Base-by-base conservation (phyloP, 2,329 filamentous ascomycete species). In the Biscogniauxia mediterranea region DNA sequence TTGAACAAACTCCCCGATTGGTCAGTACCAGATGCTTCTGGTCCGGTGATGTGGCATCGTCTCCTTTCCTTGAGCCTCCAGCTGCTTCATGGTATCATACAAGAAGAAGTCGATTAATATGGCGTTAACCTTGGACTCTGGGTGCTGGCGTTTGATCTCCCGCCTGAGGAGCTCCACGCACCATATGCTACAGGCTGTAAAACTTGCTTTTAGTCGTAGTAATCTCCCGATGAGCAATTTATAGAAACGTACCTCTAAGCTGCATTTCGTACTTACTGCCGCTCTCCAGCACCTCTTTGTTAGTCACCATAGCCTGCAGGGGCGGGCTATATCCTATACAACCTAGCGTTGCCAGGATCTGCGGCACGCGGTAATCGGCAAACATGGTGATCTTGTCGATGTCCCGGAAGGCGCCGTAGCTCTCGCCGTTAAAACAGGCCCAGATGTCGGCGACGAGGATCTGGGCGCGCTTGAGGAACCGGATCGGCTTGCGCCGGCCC, bases 341-440 rank as follows among this genome's bases (percentile, higher is more conserved):
- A 19, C 91, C 91, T 52, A 98, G 81, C 9, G 87, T 87, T 69
- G 93, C 87, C 38, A 99, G 84, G 68, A 97, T 95, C 78, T 99
- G 95, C 15, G 96, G 96, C 58, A 99, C 89, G 52, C 95, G 90
- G 74, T 99, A 99, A 79, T 99, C 95, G 72, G 95, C 93, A 80
- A 99, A 99, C 89, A 98, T 98, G 63, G 95, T 99, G 70, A 99
- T 90, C 74, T 93, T 92, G 77, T 95, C 90, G 69, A 99, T 97
- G 73, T 99, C 95, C 60, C 86, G 74, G 75, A 99, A 99, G 26
- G 84, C 80, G 32, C 95, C 96, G 70, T 89, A 93, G 25, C 85
- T 82, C 67, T 89, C 81, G 53, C 92, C 93, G 57, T 94, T 86
- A 74, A 98, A 98, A 65, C 93, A 96, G 5, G 95, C 96, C 96